phyloP scores from a whole-genome alignment of 805 yeast species.

The Huiozyma sinensis region DNA sequence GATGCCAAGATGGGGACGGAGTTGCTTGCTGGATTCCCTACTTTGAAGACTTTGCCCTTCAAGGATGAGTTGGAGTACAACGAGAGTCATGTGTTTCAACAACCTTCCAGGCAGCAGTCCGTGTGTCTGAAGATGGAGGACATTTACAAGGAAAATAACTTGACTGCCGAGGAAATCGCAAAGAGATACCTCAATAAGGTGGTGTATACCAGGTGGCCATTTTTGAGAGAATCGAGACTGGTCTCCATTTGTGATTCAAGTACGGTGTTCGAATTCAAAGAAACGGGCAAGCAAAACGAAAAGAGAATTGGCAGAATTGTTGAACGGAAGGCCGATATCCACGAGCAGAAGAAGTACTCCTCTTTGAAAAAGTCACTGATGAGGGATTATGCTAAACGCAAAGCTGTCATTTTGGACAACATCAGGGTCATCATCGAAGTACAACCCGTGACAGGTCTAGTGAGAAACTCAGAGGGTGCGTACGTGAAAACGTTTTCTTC shows the following conservation, averaged over 20 bases:
- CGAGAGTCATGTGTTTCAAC: slow-evolving; percentile 70
- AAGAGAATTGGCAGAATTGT: slow-evolving; percentile 16
- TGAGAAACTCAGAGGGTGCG: slow-evolving; percentile 62
- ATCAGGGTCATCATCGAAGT: slow-evolving; percentile 56
- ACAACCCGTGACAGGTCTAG: slow-evolving; percentile 67
- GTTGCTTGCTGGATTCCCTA: slow-evolving; percentile 83
- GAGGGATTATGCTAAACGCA: slow-evolving; percentile 36
- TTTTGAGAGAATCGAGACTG: slow-evolving; percentile 67
- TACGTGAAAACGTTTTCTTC: slow-evolving; percentile 58
- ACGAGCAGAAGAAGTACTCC: slow-evolving; percentile 38
- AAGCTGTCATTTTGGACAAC: slow-evolving; percentile 51
- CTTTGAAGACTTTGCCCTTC: slow-evolving; percentile 62
- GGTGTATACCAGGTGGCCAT: slow-evolving; percentile 86
- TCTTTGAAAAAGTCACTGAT: slow-evolving; percentile 32
- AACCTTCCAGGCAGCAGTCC: slow-evolving; percentile 75
- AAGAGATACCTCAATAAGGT: slow-evolving; percentile 48
- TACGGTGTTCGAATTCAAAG: slow-evolving; percentile 31
- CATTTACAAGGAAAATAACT: slow-evolving; percentile 37
- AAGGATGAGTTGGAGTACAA: slow-evolving; percentile 41
- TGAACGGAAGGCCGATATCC: slow-evolving; percentile 35
- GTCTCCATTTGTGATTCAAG: slow-evolving; percentile 48
- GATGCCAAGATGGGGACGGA: slow-evolving; percentile 64
- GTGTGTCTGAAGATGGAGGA: slow-evolving; percentile 56
- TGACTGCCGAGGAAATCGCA: slow-evolving; percentile 54
- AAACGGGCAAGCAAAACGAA: slow-evolving; percentile 16